Percentiles rank a stretch among this genome's conserved stretches.
These are phyloP conservation scores for Colletotrichum musicola DNA, from an alignment of 2,329 filamentous ascomycete species.

Conservation along the genomic window DNA sequence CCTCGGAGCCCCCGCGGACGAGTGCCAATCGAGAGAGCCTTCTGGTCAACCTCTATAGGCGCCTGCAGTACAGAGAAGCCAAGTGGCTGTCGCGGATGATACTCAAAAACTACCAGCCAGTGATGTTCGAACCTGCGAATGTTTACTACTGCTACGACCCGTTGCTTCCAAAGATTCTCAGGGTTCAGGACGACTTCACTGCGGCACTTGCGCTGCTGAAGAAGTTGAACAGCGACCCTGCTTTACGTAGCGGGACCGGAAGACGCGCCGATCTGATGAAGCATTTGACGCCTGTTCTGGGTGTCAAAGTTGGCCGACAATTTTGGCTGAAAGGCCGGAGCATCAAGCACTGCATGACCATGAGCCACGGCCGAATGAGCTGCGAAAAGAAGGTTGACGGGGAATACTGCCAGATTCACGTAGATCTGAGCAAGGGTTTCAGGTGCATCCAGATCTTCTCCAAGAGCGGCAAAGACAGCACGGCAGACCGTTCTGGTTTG, in stretches of 20 bases:
- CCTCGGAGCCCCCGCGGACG: slow-evolving; percentile 45
- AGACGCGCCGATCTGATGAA: slow-evolving; percentile 42
- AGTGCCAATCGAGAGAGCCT: slow-evolving; percentile 53
- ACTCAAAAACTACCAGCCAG: slow-evolving; percentile 79
- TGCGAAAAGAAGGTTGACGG: slow-evolving; percentile 88
- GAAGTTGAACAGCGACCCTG: slow-evolving; percentile 44
- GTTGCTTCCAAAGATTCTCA: slow-evolving; percentile 76
- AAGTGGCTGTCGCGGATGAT: slow-evolving; percentile 91
- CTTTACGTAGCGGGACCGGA: slow-evolving; percentile 41
- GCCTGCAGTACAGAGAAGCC: slow-evolving; percentile 75
- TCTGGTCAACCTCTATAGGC: slow-evolving; percentile 69
- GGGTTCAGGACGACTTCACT: slow-evolving; percentile 76
- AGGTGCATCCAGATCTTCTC: slow-evolving; percentile 84
- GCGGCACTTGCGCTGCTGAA: slow-evolving; percentile 69
- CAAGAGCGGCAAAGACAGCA: slow-evolving; percentile 93
- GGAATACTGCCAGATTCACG: slow-evolving; percentile 90
- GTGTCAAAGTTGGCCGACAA: slow-evolving; percentile 74
- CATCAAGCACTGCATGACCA: slow-evolving; percentile 79
- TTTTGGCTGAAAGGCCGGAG: slow-evolving; percentile 75
- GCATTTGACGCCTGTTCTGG: slow-evolving; percentile 65
- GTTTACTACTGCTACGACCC: slow-evolving; percentile 75
- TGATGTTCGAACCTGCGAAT: slow-evolving; percentile 69
- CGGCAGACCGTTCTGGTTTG: slow-evolving; percentile 73
- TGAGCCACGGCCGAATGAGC: slow-evolving; percentile 74
- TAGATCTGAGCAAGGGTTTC: slow-evolving; percentile 71